Percentiles rank a stretch among this genome's conserved stretches.
Evolutionary conservation across 495 filamentous ascomycete genomes (phyloP).

Genomic region (Halenospora varia): DNA sequence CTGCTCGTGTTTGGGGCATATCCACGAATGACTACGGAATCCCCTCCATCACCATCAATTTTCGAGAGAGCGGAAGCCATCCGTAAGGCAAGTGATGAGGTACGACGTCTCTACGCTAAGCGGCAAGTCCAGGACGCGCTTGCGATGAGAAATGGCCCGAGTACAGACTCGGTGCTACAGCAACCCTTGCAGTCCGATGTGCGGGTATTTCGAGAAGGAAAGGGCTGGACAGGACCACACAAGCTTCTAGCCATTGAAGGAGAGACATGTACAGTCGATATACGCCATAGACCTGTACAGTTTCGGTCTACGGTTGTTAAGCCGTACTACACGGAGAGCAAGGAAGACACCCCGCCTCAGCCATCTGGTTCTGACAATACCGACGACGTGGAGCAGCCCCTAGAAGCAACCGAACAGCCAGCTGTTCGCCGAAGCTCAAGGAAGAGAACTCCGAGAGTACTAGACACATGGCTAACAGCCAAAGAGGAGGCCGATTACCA

Average conservation of each 20-base stretch:
- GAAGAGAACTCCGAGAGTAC: too few relatives aligned
- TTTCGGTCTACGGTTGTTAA: not conserved
- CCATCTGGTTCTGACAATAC: not conserved
- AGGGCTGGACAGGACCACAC: not conserved
- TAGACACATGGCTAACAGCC: too few relatives aligned
- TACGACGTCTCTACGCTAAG: slow-evolving; percentile 16
- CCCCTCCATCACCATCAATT: slow-evolving; percentile 2
- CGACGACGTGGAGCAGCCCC: not conserved
- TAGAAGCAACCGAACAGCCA: too few relatives aligned
- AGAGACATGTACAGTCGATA: not conserved
- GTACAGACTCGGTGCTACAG: not conserved
- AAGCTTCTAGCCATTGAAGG: not conserved
- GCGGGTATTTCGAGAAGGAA: not conserved
- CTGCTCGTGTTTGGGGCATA: slow-evolving; percentile 20
- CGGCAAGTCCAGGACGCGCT: slow-evolving; percentile 7
- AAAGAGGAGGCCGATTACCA: too few relatives aligned
- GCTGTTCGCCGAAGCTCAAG: too few relatives aligned
- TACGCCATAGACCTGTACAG: not conserved
- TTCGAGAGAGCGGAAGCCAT: slow-evolving; percentile 10
- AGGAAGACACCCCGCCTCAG: too few relatives aligned
- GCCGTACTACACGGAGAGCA: not conserved
- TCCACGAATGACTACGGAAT: slow-evolving; percentile 9
- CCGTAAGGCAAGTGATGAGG: slow-evolving; percentile 18
- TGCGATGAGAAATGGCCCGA: not conserved
- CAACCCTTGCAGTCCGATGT: not conserved